phyloP scores from a whole-genome alignment of 805 yeast genomes.

The Lachancea mirantina region DNA sequence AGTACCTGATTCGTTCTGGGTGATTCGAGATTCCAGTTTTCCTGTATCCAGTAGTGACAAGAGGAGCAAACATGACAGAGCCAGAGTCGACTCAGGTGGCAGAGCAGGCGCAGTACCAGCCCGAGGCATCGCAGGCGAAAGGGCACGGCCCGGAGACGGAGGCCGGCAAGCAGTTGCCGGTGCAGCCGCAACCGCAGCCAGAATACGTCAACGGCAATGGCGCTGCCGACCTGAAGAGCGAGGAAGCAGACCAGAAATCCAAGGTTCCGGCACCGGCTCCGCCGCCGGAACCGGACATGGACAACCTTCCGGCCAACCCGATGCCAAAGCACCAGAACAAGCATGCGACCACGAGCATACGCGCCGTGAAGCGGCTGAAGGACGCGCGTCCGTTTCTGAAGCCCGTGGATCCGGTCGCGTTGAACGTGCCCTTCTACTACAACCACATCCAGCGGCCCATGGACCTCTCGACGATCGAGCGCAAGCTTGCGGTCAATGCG shows the following conservation, averaged over 20 bases:
- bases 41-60: too few relatives aligned
- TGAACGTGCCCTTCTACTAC: constrained; percentile 86
- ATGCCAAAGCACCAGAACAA: constrained; percentile 78
- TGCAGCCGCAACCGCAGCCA: constrained; percentile 3
- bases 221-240: background rate
- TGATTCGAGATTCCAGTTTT: too few relatives aligned
- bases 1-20: too few relatives aligned
- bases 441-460: constrained; percentile 80
- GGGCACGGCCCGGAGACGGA: constrained; percentile 19
- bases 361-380: constrained; percentile 81
- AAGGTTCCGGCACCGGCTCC: constrained; percentile 81
- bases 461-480: constrained; percentile 89
- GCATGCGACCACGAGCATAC: constrained; percentile 69
- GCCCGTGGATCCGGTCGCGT: constrained; percentile 85
- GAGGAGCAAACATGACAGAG: too few relatives aligned
- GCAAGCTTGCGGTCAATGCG: constrained; percentile 60
- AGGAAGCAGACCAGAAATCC: too few relatives aligned
- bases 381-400: constrained; percentile 85
- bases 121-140: constrained; percentile 16
- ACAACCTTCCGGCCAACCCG: constrained; percentile 58
- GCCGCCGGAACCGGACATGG: constrained; percentile 63
- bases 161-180: constrained; percentile 4
- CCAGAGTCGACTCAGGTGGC: constrained; percentile 4
- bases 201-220: constrained; percentile 1
- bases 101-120: background rate